Evolutionary conservation across 306 rosid genomes (phyloP).

Genomic region (Prunus mongolica): DNA sequence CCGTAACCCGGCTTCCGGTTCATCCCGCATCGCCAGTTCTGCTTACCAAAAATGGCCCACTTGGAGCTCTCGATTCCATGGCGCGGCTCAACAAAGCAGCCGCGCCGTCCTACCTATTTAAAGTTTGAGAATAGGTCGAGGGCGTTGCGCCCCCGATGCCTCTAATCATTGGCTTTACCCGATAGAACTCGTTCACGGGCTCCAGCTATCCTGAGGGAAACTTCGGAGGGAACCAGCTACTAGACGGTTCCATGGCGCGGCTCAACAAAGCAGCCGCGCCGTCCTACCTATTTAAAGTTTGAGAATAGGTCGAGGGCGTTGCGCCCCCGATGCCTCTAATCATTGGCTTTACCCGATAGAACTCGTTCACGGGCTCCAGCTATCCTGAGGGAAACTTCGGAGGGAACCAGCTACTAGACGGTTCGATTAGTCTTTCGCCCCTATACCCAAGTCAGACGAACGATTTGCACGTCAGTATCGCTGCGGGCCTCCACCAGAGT

Average conservation of each 20-base stretch:
- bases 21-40: no score
- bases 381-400: background rate
- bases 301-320: background rate
- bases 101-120: no score
- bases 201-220: conserved; percentile 3
- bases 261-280: no score
- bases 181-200: background rate
- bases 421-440: conserved; percentile 17
- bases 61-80: no score
- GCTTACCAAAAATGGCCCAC: no score
- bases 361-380: background rate
- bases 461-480: no score
- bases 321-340: conserved; percentile 5
- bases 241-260: background rate
- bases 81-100: no score
- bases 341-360: conserved; percentile 11
- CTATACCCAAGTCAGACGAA: conserved; percentile 8
- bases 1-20: no score
- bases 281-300: no score
- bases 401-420: conserved; percentile 10
- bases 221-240: background rate
- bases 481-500: no score
- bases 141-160: background rate
- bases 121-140: background rate
- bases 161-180: conserved; percentile 16